Percentiles rank a stretch among this genome's conserved stretches.
phyloP scores from a whole-genome alignment of 441 rosid genomes.

The Erodium moschatum region DNA sequence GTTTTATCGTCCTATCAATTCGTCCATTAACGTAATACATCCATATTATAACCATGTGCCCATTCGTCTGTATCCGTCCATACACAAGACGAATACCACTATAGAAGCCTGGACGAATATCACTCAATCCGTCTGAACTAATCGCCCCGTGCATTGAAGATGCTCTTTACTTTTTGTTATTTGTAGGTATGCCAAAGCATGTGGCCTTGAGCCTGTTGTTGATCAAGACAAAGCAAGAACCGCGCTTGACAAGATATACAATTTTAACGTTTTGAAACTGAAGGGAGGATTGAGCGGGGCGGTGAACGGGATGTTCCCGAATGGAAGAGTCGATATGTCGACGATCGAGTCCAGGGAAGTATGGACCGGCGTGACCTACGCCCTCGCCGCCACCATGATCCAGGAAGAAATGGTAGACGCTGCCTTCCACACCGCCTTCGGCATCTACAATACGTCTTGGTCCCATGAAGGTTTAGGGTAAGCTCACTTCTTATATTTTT shows the following conservation, averaged over 20 bases:
- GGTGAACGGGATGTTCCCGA: constrained; percentile 3
- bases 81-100: too few relatives aligned
- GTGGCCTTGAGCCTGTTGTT: neutral
- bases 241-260: neutral
- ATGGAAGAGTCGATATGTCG: neutral
- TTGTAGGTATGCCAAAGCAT: neutral
- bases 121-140: too few relatives aligned
- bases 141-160: too few relatives aligned
- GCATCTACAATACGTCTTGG: neutral
- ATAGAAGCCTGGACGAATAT: too few relatives aligned
- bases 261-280: neutral
- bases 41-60: too few relatives aligned
- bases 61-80: too few relatives aligned
- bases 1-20: too few relatives aligned
- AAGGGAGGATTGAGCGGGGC: neutral
- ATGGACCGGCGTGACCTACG: constrained; percentile 6
- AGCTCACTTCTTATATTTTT: neutral
- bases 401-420: neutral
- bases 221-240: neutral
- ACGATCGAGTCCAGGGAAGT: neutral
- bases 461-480: neutral
- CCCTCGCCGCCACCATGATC: neutral
- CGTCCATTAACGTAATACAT: too few relatives aligned
- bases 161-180: neutral
- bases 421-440: constrained; percentile 3